These are phyloP conservation scores for Eucalyptus sideroxylon DNA, from an alignment of 345 rosid species.

Conservation along the genomic window DNA sequence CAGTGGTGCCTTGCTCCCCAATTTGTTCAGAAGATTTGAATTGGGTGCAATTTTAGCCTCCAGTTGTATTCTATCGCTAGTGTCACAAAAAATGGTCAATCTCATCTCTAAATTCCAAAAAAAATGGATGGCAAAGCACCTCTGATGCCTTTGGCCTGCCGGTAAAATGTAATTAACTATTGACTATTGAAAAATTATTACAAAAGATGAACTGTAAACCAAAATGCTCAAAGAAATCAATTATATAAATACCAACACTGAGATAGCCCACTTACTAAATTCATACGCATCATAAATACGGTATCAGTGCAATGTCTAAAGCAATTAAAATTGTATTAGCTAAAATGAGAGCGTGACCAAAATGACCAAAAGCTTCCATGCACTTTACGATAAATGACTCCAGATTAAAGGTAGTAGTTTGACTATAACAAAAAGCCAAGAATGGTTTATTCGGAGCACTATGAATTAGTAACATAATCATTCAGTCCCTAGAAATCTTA, in stretches of 20 bases:
- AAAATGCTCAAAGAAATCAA: not conserved
- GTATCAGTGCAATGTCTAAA: not conserved
- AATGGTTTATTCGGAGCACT: not conserved
- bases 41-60: too few species aligned
- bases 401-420: not conserved
- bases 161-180: not conserved
- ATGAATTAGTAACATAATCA: not conserved
- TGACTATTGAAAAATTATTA: not conserved
- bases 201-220: not conserved
- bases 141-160: too few species aligned
- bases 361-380: too few species aligned
- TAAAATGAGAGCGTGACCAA: not conserved
- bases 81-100: too few species aligned
- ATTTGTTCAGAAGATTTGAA: too few species aligned
- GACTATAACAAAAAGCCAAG: not conserved
- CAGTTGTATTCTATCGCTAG: too few species aligned
- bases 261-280: not conserved
- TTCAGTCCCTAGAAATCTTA: not conserved
- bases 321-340: not conserved
- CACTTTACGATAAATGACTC: too few species aligned
- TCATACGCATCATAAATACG: not conserved
- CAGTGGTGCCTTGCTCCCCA: constrained; percentile 18
- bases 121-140: too few species aligned
- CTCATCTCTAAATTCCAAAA: too few species aligned
- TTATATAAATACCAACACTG: too few species aligned